Conservation (phyloP, 2,329 filamentous ascomycete species). For the Parafenestella ontariensis region DNA sequence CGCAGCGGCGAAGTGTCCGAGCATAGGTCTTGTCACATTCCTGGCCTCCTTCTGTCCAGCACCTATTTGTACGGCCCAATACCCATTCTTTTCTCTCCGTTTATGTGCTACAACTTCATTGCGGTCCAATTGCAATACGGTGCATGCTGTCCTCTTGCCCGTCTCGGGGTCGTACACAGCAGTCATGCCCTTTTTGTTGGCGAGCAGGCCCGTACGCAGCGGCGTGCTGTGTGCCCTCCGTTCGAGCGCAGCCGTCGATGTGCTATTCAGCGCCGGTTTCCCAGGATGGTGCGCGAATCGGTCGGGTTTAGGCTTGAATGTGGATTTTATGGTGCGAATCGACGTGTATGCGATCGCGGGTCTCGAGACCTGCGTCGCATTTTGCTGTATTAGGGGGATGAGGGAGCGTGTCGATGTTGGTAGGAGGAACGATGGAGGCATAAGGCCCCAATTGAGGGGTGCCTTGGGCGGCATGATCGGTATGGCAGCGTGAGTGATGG, state of each 20-base stretch:
- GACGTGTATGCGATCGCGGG: slow-evolving; percentile 29
- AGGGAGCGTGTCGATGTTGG: slow-evolving; percentile 36
- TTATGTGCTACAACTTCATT: slow-evolving; percentile 90
- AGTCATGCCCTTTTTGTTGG: slow-evolving; percentile 95
- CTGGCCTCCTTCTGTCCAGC: slow-evolving; percentile 73
- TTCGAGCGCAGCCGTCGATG: slow-evolving; percentile 64
- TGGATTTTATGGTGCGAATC: slow-evolving; percentile 61
- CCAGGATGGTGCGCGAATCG: slow-evolving; percentile 62
- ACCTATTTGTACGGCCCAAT: slow-evolving; percentile 93
- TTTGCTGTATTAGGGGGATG: slow-evolving; percentile 25
- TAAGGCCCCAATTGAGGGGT: slow-evolving; percentile 43
- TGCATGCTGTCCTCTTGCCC: slow-evolving; percentile 81
- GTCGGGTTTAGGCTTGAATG: slow-evolving; percentile 58
- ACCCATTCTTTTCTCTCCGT: slow-evolving; percentile 80
- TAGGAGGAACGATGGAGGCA: slow-evolving; percentile 38
- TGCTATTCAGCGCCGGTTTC: slow-evolving; percentile 61
- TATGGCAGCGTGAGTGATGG: slow-evolving; percentile 9
- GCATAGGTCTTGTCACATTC: slow-evolving; percentile 80
- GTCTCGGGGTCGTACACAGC: slow-evolving; percentile 81
- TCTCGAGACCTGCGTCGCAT: slow-evolving; percentile 12
- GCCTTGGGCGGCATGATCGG: slow-evolving; percentile 44
- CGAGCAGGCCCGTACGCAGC: slow-evolving; percentile 80
- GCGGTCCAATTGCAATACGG: slow-evolving; percentile 90
- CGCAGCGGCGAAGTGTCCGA: slow-evolving; percentile 87
- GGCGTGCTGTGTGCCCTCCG: slow-evolving; percentile 66